Conservation (phyloP, 306 rosid species). For the Sicyos edulis region DNA sequence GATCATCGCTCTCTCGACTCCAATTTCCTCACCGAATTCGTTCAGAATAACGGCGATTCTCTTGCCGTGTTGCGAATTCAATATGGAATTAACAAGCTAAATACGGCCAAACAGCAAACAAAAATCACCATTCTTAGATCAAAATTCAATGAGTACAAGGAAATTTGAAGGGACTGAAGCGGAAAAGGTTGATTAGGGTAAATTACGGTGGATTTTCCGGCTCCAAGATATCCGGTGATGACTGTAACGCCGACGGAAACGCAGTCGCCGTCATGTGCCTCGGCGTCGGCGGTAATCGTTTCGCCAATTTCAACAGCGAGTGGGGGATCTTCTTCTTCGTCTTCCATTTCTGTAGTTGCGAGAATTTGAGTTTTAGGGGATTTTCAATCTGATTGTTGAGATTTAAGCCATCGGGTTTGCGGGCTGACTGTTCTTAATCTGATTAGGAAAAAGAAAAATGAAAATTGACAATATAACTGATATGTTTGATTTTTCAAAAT, state of each 20-base stretch:
- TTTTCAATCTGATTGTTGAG: neutral
- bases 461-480: too few species aligned
- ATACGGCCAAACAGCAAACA: neutral
- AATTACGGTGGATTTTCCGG: conserved; percentile 88
- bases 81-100: conserved; percentile 76
- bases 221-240: conserved; percentile 92
- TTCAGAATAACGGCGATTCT: conserved; percentile 89
- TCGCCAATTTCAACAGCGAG: conserved; percentile 63
- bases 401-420: neutral
- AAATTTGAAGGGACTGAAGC: neutral
- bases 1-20: conserved; percentile 94
- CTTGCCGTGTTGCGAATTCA: conserved; percentile 81
- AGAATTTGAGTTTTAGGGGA: neutral
- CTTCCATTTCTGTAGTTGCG: conserved; percentile 41
- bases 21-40: conserved; percentile 95
- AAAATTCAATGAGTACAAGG: neutral
- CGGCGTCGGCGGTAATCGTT: conserved; percentile 15
- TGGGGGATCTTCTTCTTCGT: conserved; percentile 73
- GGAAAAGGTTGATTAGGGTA: neutral
- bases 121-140: neutral
- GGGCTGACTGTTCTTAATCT: too few species aligned
- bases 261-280: conserved; percentile 18
- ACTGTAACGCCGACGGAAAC: conserved; percentile 77
- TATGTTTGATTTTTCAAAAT: too few species aligned
- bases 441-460: too few species aligned